Conservation (phyloP, 163 green algal genomes). For the Trebouxia gelatinosa region DNA sequence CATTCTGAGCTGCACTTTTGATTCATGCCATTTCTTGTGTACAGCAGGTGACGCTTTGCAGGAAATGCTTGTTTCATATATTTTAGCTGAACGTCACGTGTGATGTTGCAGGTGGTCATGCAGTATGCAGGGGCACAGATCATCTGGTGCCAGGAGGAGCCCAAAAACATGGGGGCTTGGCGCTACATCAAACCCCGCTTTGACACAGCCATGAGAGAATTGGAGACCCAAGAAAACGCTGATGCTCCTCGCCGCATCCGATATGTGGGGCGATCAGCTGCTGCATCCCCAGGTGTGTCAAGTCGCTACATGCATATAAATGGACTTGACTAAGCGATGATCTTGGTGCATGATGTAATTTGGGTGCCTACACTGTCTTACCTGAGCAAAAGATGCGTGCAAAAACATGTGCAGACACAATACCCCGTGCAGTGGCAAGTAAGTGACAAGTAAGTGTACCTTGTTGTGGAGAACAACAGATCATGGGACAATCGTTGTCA, state of each 20-base stretch:
- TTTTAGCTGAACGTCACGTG: no score
- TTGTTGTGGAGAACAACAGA: not conserved
- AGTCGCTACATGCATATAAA: not conserved
- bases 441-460: not conserved
- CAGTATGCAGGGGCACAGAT: conserved; percentile 59
- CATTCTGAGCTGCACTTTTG: no score
- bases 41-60: no score
- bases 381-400: not conserved
- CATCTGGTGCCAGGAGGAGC: conserved; percentile 72
- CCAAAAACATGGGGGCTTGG: conserved; percentile 84
- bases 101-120: conserved; percentile 35
- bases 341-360: not conserved
- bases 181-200: conserved; percentile 68
- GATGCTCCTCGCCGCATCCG: not conserved
- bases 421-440: not conserved
- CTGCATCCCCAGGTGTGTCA: conserved; percentile 40
- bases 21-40: no score
- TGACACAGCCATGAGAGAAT: conserved; percentile 60
- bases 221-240: conserved; percentile 1
- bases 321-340: not conserved
- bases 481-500: not conserved
- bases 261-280: conserved; percentile 52
- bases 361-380: not conserved
- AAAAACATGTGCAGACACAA: not conserved
- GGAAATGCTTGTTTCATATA: no score